These are phyloP conservation scores for Ottelia alismoides DNA, from an alignment of 106 monocot genomes.

Conservation along the genomic window DNA sequence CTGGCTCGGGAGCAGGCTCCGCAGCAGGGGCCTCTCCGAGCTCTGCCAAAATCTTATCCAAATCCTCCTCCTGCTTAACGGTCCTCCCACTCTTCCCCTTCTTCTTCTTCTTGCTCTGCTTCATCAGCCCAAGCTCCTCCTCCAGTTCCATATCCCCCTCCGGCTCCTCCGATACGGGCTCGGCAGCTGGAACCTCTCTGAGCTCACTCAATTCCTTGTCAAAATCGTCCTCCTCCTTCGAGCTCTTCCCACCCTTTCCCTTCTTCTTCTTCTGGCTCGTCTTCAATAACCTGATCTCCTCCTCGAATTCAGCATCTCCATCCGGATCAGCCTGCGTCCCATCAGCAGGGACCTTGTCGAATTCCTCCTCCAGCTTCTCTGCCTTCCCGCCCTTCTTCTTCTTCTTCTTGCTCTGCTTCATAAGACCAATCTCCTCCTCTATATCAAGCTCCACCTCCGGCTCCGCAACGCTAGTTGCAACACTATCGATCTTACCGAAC, in stretches of 20 bases:
- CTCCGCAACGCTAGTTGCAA: constrained; percentile 31
- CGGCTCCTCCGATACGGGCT: not conserved
- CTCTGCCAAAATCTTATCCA: constrained; percentile 50
- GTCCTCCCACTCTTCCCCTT: constrained; percentile 62
- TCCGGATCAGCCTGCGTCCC: too few relatives aligned
- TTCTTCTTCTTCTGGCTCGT: constrained; percentile 33
- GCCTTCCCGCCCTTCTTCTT: constrained; percentile 52
- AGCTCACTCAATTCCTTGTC: constrained; percentile 15
- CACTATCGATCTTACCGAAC: not conserved
- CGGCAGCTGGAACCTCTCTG: constrained; percentile 20
- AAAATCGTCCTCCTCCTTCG: constrained; percentile 51
- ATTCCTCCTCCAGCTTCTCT: constrained; percentile 44
- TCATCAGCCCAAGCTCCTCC: constrained; percentile 6
- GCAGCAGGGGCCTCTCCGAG: constrained; percentile 23
- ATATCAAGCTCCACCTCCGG: constrained; percentile 10
- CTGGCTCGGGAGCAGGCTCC: not conserved
- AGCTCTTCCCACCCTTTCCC: constrained; percentile 26
- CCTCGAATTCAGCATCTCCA: not conserved
- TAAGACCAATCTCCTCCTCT: constrained; percentile 1
- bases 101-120: constrained; percentile 21
- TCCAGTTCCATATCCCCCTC: constrained; percentile 2
- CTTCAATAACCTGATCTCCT: not conserved
- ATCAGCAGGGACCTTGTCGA: constrained; percentile 34
- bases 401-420: constrained; percentile 20
- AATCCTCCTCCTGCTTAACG: constrained; percentile 53